These are phyloP conservation scores for Aspergillus taichungensis DNA, from an alignment of 495 filamentous ascomycete genomes.

Conservation along the genomic window DNA sequence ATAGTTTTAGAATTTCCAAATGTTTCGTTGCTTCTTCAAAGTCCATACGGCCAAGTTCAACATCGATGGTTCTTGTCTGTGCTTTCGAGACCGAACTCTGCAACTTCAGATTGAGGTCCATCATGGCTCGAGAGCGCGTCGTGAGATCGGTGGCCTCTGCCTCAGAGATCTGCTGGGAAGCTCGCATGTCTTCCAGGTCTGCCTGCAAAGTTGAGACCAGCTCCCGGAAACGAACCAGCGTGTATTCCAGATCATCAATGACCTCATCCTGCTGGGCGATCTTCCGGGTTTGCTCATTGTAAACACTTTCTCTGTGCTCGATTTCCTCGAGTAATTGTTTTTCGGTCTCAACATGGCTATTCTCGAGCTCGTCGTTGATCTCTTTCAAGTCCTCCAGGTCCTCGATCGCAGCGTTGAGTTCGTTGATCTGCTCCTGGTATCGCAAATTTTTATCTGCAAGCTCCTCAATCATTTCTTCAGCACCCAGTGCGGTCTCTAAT, in stretches of 20 bases:
- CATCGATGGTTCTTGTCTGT: slow-evolving; percentile 85
- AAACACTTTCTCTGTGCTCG: slow-evolving; percentile 67
- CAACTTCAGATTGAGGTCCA: slow-evolving; percentile 91
- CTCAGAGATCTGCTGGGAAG: slow-evolving; percentile 85
- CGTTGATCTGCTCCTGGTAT: slow-evolving; percentile 72
- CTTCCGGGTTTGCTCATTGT: slow-evolving; percentile 65
- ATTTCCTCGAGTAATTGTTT: slow-evolving; percentile 93
- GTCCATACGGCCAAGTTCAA: slow-evolving; percentile 80
- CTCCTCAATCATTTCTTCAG: slow-evolving; percentile 90
- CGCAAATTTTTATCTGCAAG: slow-evolving; percentile 76
- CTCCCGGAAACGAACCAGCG: slow-evolving; percentile 76
- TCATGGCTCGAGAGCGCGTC: slow-evolving; percentile 80
- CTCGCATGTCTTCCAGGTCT: slow-evolving; percentile 84
- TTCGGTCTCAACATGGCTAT: slow-evolving; percentile 84
- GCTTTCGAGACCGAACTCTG: slow-evolving; percentile 82
- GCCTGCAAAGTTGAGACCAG: slow-evolving; percentile 77
- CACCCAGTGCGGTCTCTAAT: slow-evolving; percentile 75
- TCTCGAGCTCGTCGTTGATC: slow-evolving; percentile 86
- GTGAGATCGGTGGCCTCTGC: slow-evolving; percentile 81
- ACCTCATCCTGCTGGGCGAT: slow-evolving; percentile 56
- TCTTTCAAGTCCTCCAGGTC: slow-evolving; percentile 84
- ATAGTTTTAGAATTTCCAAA: slow-evolving; percentile 74
- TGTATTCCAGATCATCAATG: slow-evolving; percentile 84
- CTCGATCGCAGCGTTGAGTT: slow-evolving; percentile 69
- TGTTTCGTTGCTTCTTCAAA: slow-evolving; percentile 86